phyloP scores from a whole-genome alignment of 129 eudicot genomes.

The Tagetes erecta region DNA sequence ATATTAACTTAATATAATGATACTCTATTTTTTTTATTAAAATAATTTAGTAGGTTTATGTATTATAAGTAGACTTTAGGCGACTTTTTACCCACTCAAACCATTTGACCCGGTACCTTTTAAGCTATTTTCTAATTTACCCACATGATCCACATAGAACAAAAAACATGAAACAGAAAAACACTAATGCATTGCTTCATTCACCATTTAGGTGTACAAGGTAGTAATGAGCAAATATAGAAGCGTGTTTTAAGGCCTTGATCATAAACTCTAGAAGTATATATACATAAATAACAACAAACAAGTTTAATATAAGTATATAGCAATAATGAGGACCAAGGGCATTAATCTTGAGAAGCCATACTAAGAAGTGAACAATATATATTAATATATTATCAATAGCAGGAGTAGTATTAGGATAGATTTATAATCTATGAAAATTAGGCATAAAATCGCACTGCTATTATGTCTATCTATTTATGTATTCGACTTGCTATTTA shows the following conservation, averaged over 20 bases:
- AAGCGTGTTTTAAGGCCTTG: conserved; percentile 2
- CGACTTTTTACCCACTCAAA: background rate
- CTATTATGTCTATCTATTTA: background rate
- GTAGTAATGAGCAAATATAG: background rate
- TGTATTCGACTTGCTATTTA: background rate
- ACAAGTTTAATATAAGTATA: background rate
- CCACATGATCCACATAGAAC: background rate
- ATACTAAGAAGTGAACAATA: background rate
- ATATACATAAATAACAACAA: background rate
- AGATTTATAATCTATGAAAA: background rate
- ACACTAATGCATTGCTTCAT: background rate
- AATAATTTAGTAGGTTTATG: background rate
- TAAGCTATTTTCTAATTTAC: background rate
- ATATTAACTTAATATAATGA: background rate
- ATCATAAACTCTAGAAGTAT: conserved; percentile 16
- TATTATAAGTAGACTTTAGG: background rate
- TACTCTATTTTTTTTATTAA: background rate
- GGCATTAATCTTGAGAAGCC: background rate
- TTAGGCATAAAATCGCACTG: background rate
- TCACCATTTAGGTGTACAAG: background rate
- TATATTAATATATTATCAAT: background rate
- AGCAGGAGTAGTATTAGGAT: background rate
- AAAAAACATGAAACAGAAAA: conserved; percentile 1
- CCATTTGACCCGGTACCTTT: background rate
- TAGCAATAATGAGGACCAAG: background rate